phyloP scores from a whole-genome alignment of 306 rosid genomes.

The Rosa rugosa region DNA sequence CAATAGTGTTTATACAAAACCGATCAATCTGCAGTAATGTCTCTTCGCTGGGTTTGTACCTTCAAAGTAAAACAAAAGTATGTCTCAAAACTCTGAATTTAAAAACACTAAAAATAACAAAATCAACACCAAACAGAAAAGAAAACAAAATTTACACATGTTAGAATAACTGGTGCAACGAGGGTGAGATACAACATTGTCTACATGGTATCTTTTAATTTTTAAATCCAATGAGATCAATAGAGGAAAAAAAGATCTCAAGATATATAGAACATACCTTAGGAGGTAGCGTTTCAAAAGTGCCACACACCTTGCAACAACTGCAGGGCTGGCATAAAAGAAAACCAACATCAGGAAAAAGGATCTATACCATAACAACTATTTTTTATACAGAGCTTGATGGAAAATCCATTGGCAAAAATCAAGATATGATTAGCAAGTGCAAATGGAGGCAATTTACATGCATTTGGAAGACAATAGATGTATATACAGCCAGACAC shows the following conservation, averaged over 20 bases:
- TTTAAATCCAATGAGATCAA: not conserved
- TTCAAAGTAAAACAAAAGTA: constrained; percentile 37
- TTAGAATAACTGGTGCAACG: not conserved
- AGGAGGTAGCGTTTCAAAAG: constrained; percentile 89
- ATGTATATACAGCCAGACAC: not conserved
- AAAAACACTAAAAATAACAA: not conserved
- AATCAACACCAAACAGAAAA: not conserved
- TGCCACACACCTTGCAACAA: constrained; percentile 92
- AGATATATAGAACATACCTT: constrained; percentile 58
- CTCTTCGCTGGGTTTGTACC: constrained; percentile 94
- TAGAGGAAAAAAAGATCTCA: constrained; percentile 15
- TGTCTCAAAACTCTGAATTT: not conserved
- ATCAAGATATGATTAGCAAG: not conserved
- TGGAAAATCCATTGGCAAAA: constrained; percentile 23
- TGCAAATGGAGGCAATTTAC: not conserved
- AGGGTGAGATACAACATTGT: not conserved
- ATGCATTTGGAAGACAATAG: not conserved
- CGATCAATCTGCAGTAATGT: constrained; percentile 91
- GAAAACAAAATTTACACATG: not conserved
- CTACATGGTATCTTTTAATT: not conserved
- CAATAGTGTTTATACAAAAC: constrained; percentile 84
- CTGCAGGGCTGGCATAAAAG: constrained; percentile 84
- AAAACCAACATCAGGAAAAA: constrained; percentile 34
- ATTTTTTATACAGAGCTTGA: constrained; percentile 17
- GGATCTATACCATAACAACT: constrained; percentile 8